These are phyloP conservation scores for Phyllosticta citriasiana DNA, from an alignment of 2,329 filamentous ascomycete genomes.

Conservation along the genomic window DNA sequence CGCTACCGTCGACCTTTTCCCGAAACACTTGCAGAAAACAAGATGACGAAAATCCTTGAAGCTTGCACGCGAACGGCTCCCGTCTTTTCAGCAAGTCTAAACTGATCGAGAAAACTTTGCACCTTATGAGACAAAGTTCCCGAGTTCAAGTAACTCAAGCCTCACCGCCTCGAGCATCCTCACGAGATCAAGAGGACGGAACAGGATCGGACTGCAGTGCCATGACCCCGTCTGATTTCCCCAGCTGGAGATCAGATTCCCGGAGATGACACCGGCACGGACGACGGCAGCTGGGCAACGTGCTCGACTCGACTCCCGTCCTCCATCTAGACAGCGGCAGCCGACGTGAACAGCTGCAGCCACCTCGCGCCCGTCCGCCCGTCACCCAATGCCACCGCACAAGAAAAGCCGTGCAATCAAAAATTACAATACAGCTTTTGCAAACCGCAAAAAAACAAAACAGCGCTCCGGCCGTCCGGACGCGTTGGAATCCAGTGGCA, in stretches of 20 bases:
- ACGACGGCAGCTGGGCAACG: neutral
- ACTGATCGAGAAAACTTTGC: neutral
- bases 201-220: neutral
- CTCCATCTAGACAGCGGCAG: neutral
- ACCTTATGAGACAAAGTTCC: neutral
- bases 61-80: neutral
- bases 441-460: neutral
- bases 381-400: neutral
- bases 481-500: neutral
- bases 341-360: neutral
- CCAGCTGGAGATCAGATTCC: neutral
- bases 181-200: neutral
- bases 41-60: neutral
- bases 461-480: neutral
- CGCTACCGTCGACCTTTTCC: neutral
- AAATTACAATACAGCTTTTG: neutral
- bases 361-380: neutral
- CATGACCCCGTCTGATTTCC: neutral
- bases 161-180: neutral
- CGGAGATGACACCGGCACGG: neutral
- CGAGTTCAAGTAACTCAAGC: neutral
- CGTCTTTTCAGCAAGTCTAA: neutral
- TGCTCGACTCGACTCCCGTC: neutral
- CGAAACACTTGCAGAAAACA: neutral
- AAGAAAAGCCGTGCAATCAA: neutral